phyloP scores from a whole-genome alignment of 2,329 filamentous ascomycete genomes.

The Exophiala sideris region DNA sequence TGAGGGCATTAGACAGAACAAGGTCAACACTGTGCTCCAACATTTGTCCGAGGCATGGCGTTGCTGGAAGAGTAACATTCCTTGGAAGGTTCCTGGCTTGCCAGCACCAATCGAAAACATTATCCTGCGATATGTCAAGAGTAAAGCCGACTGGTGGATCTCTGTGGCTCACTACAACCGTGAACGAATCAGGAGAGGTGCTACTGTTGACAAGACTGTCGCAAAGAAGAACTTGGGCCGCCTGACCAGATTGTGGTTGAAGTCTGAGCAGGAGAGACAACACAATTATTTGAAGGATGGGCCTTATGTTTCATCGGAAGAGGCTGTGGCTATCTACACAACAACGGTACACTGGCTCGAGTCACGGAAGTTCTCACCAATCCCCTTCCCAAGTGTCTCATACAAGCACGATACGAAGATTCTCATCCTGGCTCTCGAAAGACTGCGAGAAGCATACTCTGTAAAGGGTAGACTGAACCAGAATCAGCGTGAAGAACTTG shows the following conservation, averaged over 20 bases:
- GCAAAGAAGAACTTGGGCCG: conserved; percentile 98
- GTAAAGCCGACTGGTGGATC: conserved; percentile 99
- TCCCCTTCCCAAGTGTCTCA: conserved; percentile 96
- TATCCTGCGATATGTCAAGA: conserved; percentile 96
- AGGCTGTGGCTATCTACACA: conserved; percentile 97
- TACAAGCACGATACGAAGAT: conserved; percentile 99
- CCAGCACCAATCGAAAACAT: conserved; percentile 98
- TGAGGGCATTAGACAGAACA: conserved; percentile 98
- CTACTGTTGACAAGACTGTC: conserved; percentile 97
- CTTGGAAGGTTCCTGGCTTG: conserved; percentile 96
- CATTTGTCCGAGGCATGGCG: conserved; percentile 98
- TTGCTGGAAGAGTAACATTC: conserved; percentile 99
- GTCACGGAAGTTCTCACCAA: conserved; percentile 96
- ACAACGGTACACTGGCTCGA: conserved; percentile 99
- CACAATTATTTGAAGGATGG: conserved; percentile 99
- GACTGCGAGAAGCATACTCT: conserved; percentile 90
- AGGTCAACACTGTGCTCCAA: conserved; percentile 95
- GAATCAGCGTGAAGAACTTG: conserved; percentile 93
- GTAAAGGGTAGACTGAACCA: conserved; percentile 96
- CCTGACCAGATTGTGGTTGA: conserved; percentile 91
- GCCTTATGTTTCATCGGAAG: conserved; percentile 95
- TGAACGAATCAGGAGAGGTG: conserved; percentile 91
- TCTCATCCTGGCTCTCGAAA: conserved; percentile 87
- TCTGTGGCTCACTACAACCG: conserved; percentile 98
- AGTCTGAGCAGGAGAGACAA: conserved; percentile 95